Evolutionary conservation across 371 early-diverging fungal species (phyloP).

Genomic region (Rhizomucor pusillus): DNA sequence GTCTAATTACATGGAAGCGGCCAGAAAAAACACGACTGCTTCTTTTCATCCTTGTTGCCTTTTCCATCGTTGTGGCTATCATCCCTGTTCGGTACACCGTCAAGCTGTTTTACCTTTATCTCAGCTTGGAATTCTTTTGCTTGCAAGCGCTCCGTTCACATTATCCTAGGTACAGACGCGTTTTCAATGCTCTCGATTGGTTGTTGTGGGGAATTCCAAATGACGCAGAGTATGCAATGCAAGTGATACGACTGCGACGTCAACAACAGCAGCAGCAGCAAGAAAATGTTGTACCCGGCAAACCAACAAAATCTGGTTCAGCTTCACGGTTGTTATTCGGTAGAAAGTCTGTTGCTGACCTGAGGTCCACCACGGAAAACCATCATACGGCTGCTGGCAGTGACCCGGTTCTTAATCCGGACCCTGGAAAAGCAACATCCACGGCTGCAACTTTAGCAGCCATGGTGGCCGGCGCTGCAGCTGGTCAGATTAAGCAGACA

Average conservation of each 20-base stretch:
- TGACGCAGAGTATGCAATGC: conserved; percentile 47
- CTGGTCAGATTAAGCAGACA: conserved; percentile 17
- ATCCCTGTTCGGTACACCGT: conserved; percentile 23
- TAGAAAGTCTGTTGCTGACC: too few species aligned
- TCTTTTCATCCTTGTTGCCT: conserved; percentile 4
- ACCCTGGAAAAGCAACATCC: conserved; percentile 7
- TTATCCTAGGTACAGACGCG: conserved; percentile 40
- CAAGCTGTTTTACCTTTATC: conserved; percentile 22
- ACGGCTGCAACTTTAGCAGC: conserved; percentile 25
- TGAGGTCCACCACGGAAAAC: too few species aligned
- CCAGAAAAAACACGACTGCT: conserved; percentile 29
- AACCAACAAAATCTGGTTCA: too few species aligned
- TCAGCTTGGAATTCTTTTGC: conserved; percentile 46
- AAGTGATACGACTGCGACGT: conserved; percentile 30
- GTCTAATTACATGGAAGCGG: conserved; percentile 42
- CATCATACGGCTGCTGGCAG: too few species aligned
- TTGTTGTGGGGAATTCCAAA: conserved; percentile 45
- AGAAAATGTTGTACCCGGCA: too few species aligned
- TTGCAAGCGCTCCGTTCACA: conserved; percentile 39
- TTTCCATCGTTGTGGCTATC: conserved; percentile 7
- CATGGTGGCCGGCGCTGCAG: conserved; percentile 31
- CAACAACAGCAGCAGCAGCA: conserved; percentile 6
- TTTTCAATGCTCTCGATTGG: conserved; percentile 43
- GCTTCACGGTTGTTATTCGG: too few species aligned
- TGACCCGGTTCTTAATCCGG: too few species aligned